Evolutionary conservation across 2,329 filamentous ascomycete species (phyloP).

Genomic region (Claviceps capensis): DNA sequence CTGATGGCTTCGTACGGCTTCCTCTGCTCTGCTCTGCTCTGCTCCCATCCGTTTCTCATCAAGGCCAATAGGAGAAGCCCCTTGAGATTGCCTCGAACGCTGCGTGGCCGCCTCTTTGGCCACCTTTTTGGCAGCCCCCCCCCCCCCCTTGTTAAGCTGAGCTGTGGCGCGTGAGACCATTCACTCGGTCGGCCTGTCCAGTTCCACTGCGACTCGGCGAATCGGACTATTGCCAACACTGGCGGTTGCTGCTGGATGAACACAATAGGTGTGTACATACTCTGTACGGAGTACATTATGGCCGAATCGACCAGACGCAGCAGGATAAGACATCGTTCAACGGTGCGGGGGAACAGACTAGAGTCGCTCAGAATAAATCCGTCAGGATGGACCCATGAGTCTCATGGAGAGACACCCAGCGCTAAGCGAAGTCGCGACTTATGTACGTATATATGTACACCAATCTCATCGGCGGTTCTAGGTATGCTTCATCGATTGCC

Average conservation of each 20-base stretch:
- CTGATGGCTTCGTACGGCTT: slow-evolving; percentile 3
- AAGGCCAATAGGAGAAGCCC: slow-evolving; percentile 4
- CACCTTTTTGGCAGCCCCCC: slow-evolving; percentile 1
- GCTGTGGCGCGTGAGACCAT: not conserved
- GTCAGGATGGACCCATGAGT: too few relatives aligned
- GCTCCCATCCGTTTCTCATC: slow-evolving; percentile 1
- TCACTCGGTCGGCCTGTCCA: slow-evolving; percentile 1
- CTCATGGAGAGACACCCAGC: not conserved
- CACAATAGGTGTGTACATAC: not conserved
- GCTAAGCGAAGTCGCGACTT: not conserved
- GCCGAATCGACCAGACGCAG: not conserved
- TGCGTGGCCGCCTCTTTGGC: not conserved
- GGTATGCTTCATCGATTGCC: not conserved
- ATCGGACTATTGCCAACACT: not conserved
- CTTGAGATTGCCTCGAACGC: not conserved
- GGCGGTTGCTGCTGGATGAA: not conserved
- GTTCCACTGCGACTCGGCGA: not conserved
- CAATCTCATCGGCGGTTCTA: not conserved
- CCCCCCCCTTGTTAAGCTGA: not conserved
- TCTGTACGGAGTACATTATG: not conserved
- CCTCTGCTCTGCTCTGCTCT: not conserved
- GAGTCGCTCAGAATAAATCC: too few relatives aligned
- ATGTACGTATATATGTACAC: not conserved
- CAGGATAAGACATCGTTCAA: slow-evolving; percentile 1
- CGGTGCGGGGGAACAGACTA: slow-evolving; percentile 1